Evolutionary conservation across 2,329 filamentous ascomycete species (phyloP).

Genomic region (Tolypocladium cylindrosporum): DNA sequence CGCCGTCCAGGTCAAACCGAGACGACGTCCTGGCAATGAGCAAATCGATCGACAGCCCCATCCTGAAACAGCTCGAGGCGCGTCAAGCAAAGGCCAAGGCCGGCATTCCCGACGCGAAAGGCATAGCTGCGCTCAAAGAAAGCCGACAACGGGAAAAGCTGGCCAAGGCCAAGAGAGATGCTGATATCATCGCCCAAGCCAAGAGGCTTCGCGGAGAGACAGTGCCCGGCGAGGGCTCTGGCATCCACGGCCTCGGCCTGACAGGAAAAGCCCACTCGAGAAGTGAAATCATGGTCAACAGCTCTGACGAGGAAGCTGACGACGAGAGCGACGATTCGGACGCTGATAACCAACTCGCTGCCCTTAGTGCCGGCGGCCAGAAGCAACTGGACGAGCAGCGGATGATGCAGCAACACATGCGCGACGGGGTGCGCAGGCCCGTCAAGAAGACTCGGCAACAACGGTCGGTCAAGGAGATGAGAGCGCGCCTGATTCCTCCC

Average conservation of each 20-base stretch:
- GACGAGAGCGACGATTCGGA: slow-evolving; percentile 51
- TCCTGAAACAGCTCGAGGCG: slow-evolving; percentile 36
- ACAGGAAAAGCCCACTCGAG: slow-evolving; percentile 72
- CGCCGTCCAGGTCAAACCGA: slow-evolving; percentile 25
- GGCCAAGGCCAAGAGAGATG: slow-evolving; percentile 62
- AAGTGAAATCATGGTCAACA: slow-evolving; percentile 85
- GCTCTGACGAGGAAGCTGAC: slow-evolving; percentile 64
- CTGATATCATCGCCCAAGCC: slow-evolving; percentile 59
- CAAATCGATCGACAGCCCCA: slow-evolving; percentile 35
- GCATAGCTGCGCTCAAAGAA: slow-evolving; percentile 47
- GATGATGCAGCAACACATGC: slow-evolving; percentile 35
- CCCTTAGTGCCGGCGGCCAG: slow-evolving; percentile 36
- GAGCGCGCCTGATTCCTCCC: slow-evolving; percentile 81
- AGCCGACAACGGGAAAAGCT: slow-evolving; percentile 67
- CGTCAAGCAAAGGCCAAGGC: slow-evolving; percentile 19
- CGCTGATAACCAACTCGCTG: slow-evolving; percentile 40
- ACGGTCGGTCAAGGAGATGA: slow-evolving; percentile 85
- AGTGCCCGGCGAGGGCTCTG: slow-evolving; percentile 62
- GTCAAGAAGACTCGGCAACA: slow-evolving; percentile 75
- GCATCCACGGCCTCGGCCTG: slow-evolving; percentile 59
- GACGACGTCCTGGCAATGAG: slow-evolving; percentile 37
- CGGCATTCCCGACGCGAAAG: slow-evolving; percentile 24
- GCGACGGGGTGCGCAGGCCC: slow-evolving; percentile 53
- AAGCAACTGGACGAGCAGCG: slow-evolving; percentile 41
- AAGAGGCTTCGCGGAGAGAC: slow-evolving; percentile 33